Base-by-base conservation (phyloP, 163 green algal genomes). In the Chlamydomonas reinhardtii region DNA sequence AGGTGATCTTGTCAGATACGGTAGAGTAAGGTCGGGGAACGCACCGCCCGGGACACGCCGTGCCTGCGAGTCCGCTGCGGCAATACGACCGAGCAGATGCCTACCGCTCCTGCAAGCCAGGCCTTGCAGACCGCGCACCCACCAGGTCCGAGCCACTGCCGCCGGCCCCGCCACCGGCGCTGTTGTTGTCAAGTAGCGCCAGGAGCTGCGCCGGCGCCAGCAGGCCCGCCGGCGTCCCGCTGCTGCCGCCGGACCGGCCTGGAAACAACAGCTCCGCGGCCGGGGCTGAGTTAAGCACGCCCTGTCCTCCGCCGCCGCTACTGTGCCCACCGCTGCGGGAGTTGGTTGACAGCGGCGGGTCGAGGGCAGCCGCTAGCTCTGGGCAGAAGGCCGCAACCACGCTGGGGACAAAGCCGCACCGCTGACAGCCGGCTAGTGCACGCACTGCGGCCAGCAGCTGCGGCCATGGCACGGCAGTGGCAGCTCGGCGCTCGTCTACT, bases 331-430 rank as follows among this genome's bases (percentile, higher is more conserved):
- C 6, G 2, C 59, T 66, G 24, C 25, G 31, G 59, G 24, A 29
- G 25, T 16, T 14, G 59, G 59, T 2, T 0, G 17, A 66, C 4
- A 31, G 48, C 19, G 59, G 59, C 31, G 59, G 20, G 22, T 31
- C 12, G 24, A 66, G 59, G 0, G 59, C 25, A 15, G 62, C 25
- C 0, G 62, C 35, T 1, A 75, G 24, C 24, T 31, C 37, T 5
- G 52, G 80, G 27, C 79, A 29, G n/a, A 86, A 79, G 3, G 80
- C 80, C 4, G 80, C 54, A 5, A 86, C 34, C 9, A 86, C 70
- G 27, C 61, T 59, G 34, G 73, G 70, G 14, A 86, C 80, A 54
- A 86, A 86, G 16, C 80, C 69, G n/a, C 80, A 86, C 4, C 80
- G 65, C 37, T 86, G 80, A 22, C 80, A 86, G 16, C 70, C 80